Conservation (phyloP, 768 basidiomycete genomes). For the Amanita fuliginea region DNA sequence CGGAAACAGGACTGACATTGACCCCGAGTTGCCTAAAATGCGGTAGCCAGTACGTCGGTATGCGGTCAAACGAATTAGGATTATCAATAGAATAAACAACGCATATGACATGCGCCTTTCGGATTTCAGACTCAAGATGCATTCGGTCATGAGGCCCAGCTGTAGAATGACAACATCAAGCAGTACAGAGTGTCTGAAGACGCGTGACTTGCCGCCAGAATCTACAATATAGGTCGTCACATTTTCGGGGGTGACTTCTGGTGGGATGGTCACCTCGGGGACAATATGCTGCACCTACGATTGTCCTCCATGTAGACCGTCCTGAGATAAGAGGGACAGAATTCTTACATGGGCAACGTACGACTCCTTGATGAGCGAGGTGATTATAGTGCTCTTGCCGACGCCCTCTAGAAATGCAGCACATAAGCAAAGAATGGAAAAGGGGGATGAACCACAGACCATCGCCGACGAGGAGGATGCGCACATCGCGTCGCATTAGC, state of each 20-base stretch:
- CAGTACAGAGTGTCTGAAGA: not conserved
- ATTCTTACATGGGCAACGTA: conserved; percentile 73
- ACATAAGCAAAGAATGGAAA: conserved; percentile 7
- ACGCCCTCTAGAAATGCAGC: conserved; percentile 63
- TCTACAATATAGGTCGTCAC: conserved; percentile 98
- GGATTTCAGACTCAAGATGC: conserved; percentile 90
- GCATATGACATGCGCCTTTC: conserved; percentile 96
- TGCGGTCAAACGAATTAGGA: conserved; percentile 91
- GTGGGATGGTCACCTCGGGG: conserved; percentile 96
- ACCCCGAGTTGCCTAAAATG: conserved; percentile 91
- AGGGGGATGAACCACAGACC: conserved; percentile 35
- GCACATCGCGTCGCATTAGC: conserved; percentile 82
- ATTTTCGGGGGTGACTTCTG: conserved; percentile 94
- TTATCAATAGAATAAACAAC: conserved; percentile 97
- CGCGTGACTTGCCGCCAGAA: conserved; percentile 68
- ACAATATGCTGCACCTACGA: conserved; percentile 85
- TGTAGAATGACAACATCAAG: conserved; percentile 19
- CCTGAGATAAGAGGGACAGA: not conserved
- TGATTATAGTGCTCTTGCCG: conserved; percentile 96
- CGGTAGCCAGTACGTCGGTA: conserved; percentile 97
- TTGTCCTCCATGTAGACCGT: not conserved
- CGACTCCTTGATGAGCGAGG: conserved; percentile 92
- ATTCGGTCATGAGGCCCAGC: conserved; percentile 78
- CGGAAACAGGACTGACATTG: conserved; percentile 47
- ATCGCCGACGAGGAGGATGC: conserved; percentile 90